These are phyloP conservation scores for Xylaria sp. DNA, from an alignment of 2,329 filamentous ascomycete genomes.

Conservation along the genomic window DNA sequence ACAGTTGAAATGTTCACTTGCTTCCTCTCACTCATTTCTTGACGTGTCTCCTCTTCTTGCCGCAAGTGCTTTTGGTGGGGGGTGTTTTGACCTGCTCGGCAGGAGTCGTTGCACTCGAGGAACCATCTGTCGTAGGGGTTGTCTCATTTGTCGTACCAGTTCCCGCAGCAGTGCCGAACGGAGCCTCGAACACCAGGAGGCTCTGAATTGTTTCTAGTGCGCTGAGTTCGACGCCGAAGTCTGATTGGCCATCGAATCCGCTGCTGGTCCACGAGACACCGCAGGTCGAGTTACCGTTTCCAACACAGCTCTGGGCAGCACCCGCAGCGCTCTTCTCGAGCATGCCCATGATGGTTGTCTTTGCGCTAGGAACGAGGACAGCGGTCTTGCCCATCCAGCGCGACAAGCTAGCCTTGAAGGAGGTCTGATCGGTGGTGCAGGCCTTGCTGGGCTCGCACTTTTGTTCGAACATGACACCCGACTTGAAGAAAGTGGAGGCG, in stretches of 20 bases:
- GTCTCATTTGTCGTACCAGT: background rate
- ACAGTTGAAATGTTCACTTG: slow-evolving; percentile 3
- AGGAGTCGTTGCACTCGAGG: background rate
- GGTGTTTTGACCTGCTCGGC: background rate
- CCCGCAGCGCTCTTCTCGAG: slow-evolving; percentile 46
- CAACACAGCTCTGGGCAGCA: slow-evolving; percentile 40
- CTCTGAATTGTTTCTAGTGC: slow-evolving; percentile 56
- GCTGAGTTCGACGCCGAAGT: slow-evolving; percentile 62
- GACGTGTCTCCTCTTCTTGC: background rate
- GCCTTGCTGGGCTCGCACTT: slow-evolving; percentile 57
- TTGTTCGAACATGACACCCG: slow-evolving; percentile 58
- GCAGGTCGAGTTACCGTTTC: slow-evolving; percentile 46
- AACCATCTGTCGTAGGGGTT: background rate
- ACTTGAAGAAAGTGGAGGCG: slow-evolving; percentile 50
- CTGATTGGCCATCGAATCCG: slow-evolving; percentile 55
- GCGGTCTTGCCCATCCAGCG: slow-evolving; percentile 53
- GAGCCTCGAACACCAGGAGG: slow-evolving; percentile 25
- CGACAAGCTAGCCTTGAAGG: slow-evolving; percentile 51
- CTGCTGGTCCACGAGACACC: slow-evolving; percentile 58
- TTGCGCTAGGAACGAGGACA: slow-evolving; percentile 37
- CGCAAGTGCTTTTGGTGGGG: slow-evolving; percentile 1
- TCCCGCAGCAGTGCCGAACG: background rate
- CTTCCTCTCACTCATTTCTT: background rate
- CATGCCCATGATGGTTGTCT: slow-evolving; percentile 35
- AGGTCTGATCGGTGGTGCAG: slow-evolving; percentile 45